Base-by-base conservation (phyloP, 1,284 basidiomycete genomes). In the Fomitopsis pinicola region DNA sequence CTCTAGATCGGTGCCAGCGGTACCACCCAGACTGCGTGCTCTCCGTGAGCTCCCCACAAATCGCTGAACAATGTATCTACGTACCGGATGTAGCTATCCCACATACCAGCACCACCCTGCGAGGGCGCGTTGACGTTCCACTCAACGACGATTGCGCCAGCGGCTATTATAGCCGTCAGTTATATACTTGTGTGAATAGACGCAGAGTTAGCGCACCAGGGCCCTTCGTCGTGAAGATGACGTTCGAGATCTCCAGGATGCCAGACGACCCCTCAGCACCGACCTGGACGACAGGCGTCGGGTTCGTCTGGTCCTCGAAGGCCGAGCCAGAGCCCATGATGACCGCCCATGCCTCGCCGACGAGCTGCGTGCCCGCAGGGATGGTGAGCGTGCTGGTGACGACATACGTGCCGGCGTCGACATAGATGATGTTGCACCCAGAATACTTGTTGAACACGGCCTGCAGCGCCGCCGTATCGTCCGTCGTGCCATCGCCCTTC, bases 311-410 rank as follows among this genome's bases (percentile, higher is more conserved):
- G 64, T 88, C 75, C 59, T 78, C 65, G 76, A 93, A 94, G 0
- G 72, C 77, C 3, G 75, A 64, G 0, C 91, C 92, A 36, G 77
- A 78, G 6, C 87, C 91, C 59, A 91, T 82, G 62, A 94, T 84
- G 26, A 86, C 83, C 4, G 87, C 82, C 89, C 89, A 93, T 0
- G 83, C 87, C 70, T 94, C 91, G 38, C 91, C 91, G 4, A 88
- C 82, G 38, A 93, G 78, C 59, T 83, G 84, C 1, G 87, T 82
- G 19, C 87, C 89, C 1, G 84, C 81, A 15, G 91, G 91, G 58
- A 93, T 86, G 2, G 77, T 80, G 54, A 94, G 78, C 3, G 91
- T 93, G 48, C 82, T 81, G 14, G 87, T 84, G 65, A 94, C 80
- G 60, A 88, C 74, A 73, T 93, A 94, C 42, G 69, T 69, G 45